Conservation (phyloP, 345 rosid species). For the Cardamine chenopodiifolia region DNA sequence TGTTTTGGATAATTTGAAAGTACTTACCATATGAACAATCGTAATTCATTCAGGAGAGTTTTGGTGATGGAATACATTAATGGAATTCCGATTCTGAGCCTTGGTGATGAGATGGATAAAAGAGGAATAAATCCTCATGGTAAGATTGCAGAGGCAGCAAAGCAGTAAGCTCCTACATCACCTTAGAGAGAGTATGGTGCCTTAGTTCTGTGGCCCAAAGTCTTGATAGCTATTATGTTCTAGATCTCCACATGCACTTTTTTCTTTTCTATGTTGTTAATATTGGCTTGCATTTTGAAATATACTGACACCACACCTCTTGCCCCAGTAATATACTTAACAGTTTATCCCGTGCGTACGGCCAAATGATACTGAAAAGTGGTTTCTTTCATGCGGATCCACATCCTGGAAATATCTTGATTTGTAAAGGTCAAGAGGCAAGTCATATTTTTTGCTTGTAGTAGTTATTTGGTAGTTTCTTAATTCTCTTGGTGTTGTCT, state of each 20-base stretch:
- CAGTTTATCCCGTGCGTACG: slow-evolving; percentile 82
- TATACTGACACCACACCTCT: slow-evolving; percentile 24
- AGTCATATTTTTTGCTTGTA: slow-evolving; percentile 41
- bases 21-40: slow-evolving; percentile 14
- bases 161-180: slow-evolving; percentile 77
- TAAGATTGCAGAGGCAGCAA: slow-evolving; percentile 85
- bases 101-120: slow-evolving; percentile 84
- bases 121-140: slow-evolving; percentile 89
- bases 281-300: slow-evolving; percentile 12
- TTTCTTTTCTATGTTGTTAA: neutral
- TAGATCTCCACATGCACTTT: neutral
- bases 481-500: slow-evolving; percentile 7
- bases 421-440: slow-evolving; percentile 88
- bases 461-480: slow-evolving; percentile 1
- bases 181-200: slow-evolving; percentile 50
- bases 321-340: slow-evolving; percentile 71
- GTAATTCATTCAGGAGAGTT: slow-evolving; percentile 57
- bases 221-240: slow-evolving; percentile 26
- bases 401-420: slow-evolving; percentile 95
- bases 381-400: slow-evolving; percentile 99
- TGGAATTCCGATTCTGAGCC: slow-evolving; percentile 87
- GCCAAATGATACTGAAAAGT: slow-evolving; percentile 96
- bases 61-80: slow-evolving; percentile 91
- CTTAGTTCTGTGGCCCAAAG: slow-evolving; percentile 12
- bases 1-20: neutral